Conservation (phyloP, 148 eudicot species). For the Tetragonia tetragonoides region DNA sequence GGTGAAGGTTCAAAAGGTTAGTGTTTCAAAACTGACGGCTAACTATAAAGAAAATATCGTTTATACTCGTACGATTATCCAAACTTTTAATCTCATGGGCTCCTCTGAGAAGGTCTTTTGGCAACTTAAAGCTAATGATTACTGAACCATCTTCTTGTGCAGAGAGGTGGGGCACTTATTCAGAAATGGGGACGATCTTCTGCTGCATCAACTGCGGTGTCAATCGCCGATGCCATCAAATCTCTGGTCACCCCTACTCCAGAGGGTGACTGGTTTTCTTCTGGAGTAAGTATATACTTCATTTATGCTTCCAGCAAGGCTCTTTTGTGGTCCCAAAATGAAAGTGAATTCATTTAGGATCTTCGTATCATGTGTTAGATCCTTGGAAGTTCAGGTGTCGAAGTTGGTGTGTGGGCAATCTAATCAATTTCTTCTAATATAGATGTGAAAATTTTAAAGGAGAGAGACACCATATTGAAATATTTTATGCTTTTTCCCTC, state of each 20-base stretch:
- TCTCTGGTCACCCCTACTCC: constrained; percentile 92
- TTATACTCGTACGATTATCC: neutral
- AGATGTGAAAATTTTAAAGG: too few species aligned
- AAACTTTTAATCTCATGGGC: neutral
- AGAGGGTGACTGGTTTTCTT: constrained; percentile 97
- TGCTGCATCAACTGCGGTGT: constrained; percentile 96
- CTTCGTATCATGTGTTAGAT: too few species aligned
- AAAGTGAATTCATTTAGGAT: neutral
- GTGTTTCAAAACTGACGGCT: neutral
- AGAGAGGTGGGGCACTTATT: constrained; percentile 95
- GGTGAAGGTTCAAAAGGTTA: constrained; percentile 73
- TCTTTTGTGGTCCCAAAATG: neutral
- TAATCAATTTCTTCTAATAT: too few species aligned
- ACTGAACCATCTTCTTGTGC: constrained; percentile 16
- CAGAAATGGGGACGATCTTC: constrained; percentile 99
- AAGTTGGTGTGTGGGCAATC: too few species aligned
- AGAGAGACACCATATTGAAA: too few species aligned
- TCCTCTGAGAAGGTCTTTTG: neutral
- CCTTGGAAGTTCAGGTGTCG: too few species aligned
- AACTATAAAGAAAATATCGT: neutral
- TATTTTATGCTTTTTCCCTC: too few species aligned
- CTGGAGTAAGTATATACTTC: constrained; percentile 67
- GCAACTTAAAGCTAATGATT: neutral
- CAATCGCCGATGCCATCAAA: constrained; percentile 85
- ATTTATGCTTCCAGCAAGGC: neutral